phyloP scores from a whole-genome alignment of 768 basidiomycete genomes.

The Mycena kentingensis region DNA sequence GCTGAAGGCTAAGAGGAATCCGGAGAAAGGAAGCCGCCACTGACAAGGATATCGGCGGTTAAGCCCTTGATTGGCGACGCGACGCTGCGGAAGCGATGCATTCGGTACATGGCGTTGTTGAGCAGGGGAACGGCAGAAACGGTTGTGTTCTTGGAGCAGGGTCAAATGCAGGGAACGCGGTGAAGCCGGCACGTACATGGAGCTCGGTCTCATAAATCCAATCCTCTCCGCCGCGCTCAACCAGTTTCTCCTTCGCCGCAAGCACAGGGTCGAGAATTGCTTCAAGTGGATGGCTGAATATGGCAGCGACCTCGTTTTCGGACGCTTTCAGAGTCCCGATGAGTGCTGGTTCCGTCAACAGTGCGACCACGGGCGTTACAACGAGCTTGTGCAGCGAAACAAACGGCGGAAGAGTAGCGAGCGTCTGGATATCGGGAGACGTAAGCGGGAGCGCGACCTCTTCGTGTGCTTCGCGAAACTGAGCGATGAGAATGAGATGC shows the following conservation, averaged over 20 bases:
- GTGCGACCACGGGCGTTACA: conserved; percentile 78
- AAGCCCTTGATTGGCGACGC: conserved; percentile 85
- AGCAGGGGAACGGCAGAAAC: conserved; percentile 54
- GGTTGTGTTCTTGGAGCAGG: conserved; percentile 48
- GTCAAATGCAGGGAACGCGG: background rate
- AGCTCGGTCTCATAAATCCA: conserved; percentile 80
- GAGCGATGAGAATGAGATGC: background rate
- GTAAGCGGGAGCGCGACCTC: conserved; percentile 72
- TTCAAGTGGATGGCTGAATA: conserved; percentile 80
- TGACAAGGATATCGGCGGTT: conserved; percentile 79
- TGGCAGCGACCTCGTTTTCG: conserved; percentile 70
- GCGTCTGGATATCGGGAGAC: conserved; percentile 56
- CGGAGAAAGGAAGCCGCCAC: conserved; percentile 23
- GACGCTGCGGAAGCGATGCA: conserved; percentile 80
- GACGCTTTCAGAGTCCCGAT: conserved; percentile 56
- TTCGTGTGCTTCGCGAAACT: conserved; percentile 68
- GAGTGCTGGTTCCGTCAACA: conserved; percentile 57
- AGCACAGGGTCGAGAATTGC: conserved; percentile 67
- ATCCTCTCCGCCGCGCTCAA: conserved; percentile 59
- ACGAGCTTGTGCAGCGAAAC: conserved; percentile 67
- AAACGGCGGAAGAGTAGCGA: conserved; percentile 67
- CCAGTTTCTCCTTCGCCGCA: conserved; percentile 50
- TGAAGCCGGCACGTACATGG: conserved; percentile 53
- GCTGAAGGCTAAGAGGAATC: background rate
- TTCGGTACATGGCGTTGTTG: conserved; percentile 61